Base-by-base conservation (phyloP, 441 rosid species). In the Jatropha multifida region DNA sequence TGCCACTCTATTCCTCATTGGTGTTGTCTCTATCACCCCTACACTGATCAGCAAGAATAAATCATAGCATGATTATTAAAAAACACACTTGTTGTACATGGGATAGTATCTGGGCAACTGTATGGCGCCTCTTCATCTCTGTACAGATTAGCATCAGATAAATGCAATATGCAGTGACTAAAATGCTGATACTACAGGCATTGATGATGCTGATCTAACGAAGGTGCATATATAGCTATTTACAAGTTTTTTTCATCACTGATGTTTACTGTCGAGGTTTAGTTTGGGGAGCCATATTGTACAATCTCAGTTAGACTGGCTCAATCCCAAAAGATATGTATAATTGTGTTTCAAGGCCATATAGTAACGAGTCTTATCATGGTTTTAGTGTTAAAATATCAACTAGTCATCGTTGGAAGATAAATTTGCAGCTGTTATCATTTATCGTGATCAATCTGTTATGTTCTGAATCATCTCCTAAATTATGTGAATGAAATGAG, bases 1-100 rank as follows among this genome's bases (percentile, higher is more conserved):
- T 41, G 97, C 97, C 17, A 85, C 97, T 32, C 81, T 94, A 67
- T 89, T 89, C 88, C 87, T 94, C 41, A 91, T 91, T 1, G 98
- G 98, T 56, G 74, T 90, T 64, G 83, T 88, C 81, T 85, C 94
- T 0, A 82, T 95, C 68, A 88, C 96, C 62, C 99, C 99, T 6
- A 92, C 94, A 0, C 76, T 93, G 46, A 82, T 91, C 72, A 83
- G 84, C 88, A 90, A 88, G 90, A 80, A 64, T 68, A 77, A 83
- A 70, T 60, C 84, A 8, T 83, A 84, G 81, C 40, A 3, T 23
- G 27, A 14, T 48, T 9, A 32, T 15, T 12, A 55, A 66, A 58
- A 48, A 59, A 69, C 65, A 52, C 71, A 82, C 76, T 37, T 60
- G 73, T 13, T 76, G 80, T 77, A 68, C 51, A 65, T 79, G 71